Evolutionary conservation across 2,329 filamentous ascomycete species (phyloP), one percentile per base, ranked within the genome.

Genomic region (Neurospora sp.): DNA sequence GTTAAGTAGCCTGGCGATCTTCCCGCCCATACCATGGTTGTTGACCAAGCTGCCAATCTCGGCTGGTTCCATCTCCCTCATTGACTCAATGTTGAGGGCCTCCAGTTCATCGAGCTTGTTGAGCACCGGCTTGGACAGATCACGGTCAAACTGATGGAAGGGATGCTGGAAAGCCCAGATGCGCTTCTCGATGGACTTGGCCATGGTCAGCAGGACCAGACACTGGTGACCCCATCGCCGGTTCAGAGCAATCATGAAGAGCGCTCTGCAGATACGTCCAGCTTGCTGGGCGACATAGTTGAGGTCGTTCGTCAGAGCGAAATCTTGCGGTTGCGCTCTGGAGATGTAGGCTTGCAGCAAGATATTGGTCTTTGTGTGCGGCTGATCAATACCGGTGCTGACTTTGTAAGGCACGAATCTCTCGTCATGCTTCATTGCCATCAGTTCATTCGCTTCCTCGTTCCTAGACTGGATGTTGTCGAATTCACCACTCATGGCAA

Each of bases 221-320:
- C 96, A 99, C 79, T 98, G 93, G 75, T 97, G 91, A 0, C 96
- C 96, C 96, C 96, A 99, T 74, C 93, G 88, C 71, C 96, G 87
- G 79, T 98, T 98, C 68, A 99, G 83, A 1, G 96, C 95, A 76
- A 99, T 95, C 93, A 98, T 97, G 80, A 99, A 99, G 17, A 99
- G 82, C 2, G 96, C 93, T 72, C 96, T 87, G 77, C 94, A 97
- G 70, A 99, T 99, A 79, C 96, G 90, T 1, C 93, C 93, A 11
- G 96, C 91, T 78, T 99, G 97, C 78, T 99, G 96, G 1, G 96
- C 93, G 62, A 99, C 93, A 77, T 99, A 99, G 73, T 93, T 93
- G 66, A 92, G 90, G 78, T 99, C 96, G 23, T 96, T 98, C 1
- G 91, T 87, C 11, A 99, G 83, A 0, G 96, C 95, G 80, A 98